phyloP scores from a whole-genome alignment of 148 eudicot genomes.

The Pharnaceum exiguum region DNA sequence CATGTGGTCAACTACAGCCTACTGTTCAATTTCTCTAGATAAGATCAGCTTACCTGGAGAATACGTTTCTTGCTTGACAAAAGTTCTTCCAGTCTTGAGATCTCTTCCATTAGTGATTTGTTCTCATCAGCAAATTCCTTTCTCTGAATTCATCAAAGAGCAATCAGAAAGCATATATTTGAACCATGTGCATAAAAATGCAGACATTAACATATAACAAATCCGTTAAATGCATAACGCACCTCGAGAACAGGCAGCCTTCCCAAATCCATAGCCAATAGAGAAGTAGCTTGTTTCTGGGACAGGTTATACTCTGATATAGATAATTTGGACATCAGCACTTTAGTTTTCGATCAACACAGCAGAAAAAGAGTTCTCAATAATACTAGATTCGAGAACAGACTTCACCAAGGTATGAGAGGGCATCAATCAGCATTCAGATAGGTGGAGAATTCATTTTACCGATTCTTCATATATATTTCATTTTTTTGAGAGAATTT shows the following conservation, averaged over 20 bases:
- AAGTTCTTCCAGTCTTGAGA: conserved; percentile 69
- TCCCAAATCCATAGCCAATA: conserved; percentile 86
- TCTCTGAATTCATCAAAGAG: conserved; percentile 38
- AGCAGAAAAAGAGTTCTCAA: background rate
- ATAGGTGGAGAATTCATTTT: too few relatives aligned
- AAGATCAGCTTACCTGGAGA: conserved; percentile 55
- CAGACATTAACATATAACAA: background rate
- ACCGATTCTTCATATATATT: too few relatives aligned
- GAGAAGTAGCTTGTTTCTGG: conserved; percentile 95
- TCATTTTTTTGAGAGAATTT: too few relatives aligned
- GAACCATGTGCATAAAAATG: background rate
- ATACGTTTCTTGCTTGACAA: conserved; percentile 75
- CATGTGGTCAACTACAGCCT: background rate
- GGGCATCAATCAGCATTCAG: background rate
- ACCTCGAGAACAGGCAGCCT: conserved; percentile 90
- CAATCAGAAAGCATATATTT: background rate
- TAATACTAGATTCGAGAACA: background rate
- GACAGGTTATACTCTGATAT: conserved; percentile 70
- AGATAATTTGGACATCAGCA: conserved; percentile 9
- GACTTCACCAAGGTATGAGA: background rate
- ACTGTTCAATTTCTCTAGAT: background rate
- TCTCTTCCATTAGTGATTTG: conserved; percentile 63
- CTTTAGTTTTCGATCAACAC: background rate
- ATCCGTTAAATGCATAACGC: background rate
- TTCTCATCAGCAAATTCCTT: conserved; percentile 77